phyloP scores from a whole-genome alignment of 441 rosid species.

The Hura crepitans region DNA sequence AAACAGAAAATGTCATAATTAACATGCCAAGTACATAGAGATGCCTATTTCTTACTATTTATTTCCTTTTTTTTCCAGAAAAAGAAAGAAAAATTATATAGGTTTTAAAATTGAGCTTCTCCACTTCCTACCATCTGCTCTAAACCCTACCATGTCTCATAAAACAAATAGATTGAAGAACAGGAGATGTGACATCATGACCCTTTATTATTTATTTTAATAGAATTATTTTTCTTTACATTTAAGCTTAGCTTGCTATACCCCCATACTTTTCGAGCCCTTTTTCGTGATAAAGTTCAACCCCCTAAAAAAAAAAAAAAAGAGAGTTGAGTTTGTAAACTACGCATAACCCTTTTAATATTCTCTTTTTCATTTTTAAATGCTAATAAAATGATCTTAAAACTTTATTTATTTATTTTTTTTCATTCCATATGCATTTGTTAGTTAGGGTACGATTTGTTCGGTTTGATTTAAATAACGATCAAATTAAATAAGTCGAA shows the following conservation, averaged over 20 bases:
- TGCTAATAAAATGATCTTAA: background rate
- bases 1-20: background rate
- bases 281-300: constrained; percentile 9
- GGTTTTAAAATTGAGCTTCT: constrained; percentile 6
- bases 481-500: too few species aligned
- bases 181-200: constrained; percentile 3
- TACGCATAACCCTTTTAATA: background rate
- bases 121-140: constrained; percentile 19
- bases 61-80: background rate
- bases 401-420: background rate
- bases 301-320: background rate
- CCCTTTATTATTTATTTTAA: constrained; percentile 7
- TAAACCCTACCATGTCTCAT: constrained; percentile 27
- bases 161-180: constrained; percentile 14
- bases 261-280: constrained; percentile 20
- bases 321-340: background rate
- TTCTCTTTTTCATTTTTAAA: background rate
- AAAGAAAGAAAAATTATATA: background rate
- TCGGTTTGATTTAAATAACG: too few species aligned
- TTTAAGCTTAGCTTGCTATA: constrained; percentile 23
- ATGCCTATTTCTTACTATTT: background rate
- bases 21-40: background rate
- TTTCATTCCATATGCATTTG: background rate
- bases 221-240: constrained; percentile 8
- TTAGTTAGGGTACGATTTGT: too few species aligned